Evolutionary conservation across 768 basidiomycete species (phyloP).

Genomic region (Suillus decipiens): DNA sequence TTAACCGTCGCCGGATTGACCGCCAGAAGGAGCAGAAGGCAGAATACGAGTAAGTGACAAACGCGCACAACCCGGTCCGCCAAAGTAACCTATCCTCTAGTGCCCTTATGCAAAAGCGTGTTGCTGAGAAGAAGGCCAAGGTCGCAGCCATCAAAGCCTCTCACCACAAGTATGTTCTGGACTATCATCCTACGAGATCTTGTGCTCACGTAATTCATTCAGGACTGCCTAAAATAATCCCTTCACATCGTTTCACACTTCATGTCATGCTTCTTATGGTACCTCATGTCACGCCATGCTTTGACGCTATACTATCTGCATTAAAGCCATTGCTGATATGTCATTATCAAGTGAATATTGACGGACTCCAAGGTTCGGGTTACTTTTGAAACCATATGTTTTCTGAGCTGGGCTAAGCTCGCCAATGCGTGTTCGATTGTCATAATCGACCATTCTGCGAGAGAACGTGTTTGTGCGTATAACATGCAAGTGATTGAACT

Average conservation of each 20-base stretch:
- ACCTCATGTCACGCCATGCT: conserved; percentile 16
- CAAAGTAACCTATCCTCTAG: conserved; percentile 32
- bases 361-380: background rate
- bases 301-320: conserved; percentile 17
- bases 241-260: conserved; percentile 7
- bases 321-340: conserved; percentile 11
- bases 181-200: background rate
- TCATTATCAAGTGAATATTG: background rate
- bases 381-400: background rate
- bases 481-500: no score
- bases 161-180: conserved; percentile 65
- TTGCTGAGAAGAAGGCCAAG: conserved; percentile 93
- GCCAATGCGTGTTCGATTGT: background rate
- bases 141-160: conserved; percentile 85
- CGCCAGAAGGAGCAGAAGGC: conserved; percentile 93
- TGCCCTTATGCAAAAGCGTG: conserved; percentile 79
- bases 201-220: background rate
- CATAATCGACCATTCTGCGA: no score
- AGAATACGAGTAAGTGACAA: conserved; percentile 78
- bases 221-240: conserved; percentile 15
- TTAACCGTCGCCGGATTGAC: conserved; percentile 87
- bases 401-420: background rate
- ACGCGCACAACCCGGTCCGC: background rate
- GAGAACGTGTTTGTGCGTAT: no score
- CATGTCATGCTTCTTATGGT: conserved; percentile 14